These are phyloP conservation scores for Bretschneidera sinensis DNA, from an alignment of 345 rosid species.

Conservation along the genomic window DNA sequence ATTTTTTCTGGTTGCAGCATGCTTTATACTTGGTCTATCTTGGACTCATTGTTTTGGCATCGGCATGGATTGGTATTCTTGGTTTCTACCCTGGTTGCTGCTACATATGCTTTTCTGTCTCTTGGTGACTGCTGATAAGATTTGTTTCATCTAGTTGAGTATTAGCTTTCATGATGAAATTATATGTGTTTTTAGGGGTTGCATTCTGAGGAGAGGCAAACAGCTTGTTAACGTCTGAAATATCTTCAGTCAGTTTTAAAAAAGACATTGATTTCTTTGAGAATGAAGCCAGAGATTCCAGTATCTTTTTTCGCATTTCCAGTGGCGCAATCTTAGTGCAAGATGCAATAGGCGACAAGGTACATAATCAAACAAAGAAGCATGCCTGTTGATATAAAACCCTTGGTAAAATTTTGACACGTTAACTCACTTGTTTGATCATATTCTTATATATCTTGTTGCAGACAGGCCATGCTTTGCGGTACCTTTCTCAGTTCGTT, in stretches of 20 bases:
- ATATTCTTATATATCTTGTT: slow-evolving; percentile 15
- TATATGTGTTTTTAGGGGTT: slow-evolving; percentile 47
- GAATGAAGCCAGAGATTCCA: slow-evolving; percentile 65
- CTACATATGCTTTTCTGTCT: not conserved
- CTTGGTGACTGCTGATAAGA: not conserved
- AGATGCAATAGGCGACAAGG: slow-evolving; percentile 92
- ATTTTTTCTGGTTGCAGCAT: no score
- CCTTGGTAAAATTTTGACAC: not conserved
- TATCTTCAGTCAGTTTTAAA: slow-evolving; percentile 61
- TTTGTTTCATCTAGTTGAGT: slow-evolving; percentile 2
- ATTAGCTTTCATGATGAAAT: not conserved
- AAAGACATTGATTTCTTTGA: slow-evolving; percentile 68
- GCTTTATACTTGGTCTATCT: slow-evolving; percentile 69
- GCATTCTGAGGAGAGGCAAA: slow-evolving; percentile 90
- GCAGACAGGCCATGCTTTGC: slow-evolving; percentile 76
- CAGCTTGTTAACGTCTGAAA: slow-evolving; percentile 57
- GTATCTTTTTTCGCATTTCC: slow-evolving; percentile 59
- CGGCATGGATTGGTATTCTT: slow-evolving; percentile 66
- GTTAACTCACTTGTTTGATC: slow-evolving; percentile 6
- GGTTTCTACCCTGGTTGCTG: not conserved
- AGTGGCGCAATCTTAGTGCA: slow-evolving; percentile 85
- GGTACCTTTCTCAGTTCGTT: slow-evolving; percentile 60
- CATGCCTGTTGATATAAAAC: not conserved
- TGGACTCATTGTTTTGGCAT: slow-evolving; percentile 42
- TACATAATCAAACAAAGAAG: slow-evolving; percentile 17